Conservation (phyloP, 192 early-diverging fungal genomes). For the Ambispora gerdemannii region DNA sequence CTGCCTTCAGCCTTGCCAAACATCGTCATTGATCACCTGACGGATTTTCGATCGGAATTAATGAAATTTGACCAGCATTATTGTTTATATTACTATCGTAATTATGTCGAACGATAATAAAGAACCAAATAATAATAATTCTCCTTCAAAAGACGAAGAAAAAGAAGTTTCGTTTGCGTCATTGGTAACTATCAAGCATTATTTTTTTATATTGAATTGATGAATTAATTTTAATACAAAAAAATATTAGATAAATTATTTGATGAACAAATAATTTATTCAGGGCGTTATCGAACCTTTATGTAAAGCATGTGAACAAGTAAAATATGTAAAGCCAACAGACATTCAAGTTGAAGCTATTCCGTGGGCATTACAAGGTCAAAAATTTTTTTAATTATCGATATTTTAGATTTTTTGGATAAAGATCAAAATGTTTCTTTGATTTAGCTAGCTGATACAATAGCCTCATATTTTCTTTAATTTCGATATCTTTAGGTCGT, state of each 20-base stretch:
- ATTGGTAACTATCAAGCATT: neutral
- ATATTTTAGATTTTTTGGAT: neutral
- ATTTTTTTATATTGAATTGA: too few relatives aligned
- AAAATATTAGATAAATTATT: neutral
- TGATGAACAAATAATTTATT: neutral
- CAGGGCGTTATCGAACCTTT: conserved; percentile 86
- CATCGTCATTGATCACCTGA: too few relatives aligned
- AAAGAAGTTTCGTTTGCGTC: conserved; percentile 3
- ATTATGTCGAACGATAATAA: too few relatives aligned
- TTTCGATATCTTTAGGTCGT: conserved; percentile 37
- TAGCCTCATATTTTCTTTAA: neutral
- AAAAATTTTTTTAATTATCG: neutral
- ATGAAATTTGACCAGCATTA: too few relatives aligned
- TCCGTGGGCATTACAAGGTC: conserved; percentile 80
- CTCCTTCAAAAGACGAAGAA: neutral
- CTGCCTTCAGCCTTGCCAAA: too few relatives aligned
- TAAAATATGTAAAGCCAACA: conserved; percentile 85
- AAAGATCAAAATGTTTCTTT: neutral
- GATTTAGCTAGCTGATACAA: neutral
- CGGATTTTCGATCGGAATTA: too few relatives aligned
- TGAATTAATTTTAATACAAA: too few relatives aligned
- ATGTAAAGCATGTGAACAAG: conserved; percentile 82
- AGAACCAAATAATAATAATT: too few relatives aligned
- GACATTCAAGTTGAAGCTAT: conserved; percentile 91
- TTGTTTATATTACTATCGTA: too few relatives aligned